Percentiles rank a stretch among this genome's conserved stretches.
phyloP scores from a whole-genome alignment of 495 filamentous ascomycete species.

The Letharia lupina region DNA sequence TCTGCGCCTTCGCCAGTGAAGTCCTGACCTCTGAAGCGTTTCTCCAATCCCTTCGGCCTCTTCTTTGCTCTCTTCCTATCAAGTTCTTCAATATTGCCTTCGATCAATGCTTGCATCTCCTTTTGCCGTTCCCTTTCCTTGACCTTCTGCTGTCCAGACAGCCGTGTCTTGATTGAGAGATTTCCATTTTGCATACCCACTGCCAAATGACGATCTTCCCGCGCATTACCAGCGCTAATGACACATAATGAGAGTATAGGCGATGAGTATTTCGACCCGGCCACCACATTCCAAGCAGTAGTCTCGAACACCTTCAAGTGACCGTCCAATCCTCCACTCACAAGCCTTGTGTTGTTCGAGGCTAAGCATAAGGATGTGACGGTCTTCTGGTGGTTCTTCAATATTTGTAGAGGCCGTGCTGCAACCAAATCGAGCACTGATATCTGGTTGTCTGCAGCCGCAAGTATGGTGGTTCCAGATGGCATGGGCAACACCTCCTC shows the following conservation, averaged over 20 bases:
- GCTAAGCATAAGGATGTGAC: slow-evolving; percentile 78
- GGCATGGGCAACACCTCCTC: slow-evolving; percentile 80
- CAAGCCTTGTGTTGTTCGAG: slow-evolving; percentile 65
- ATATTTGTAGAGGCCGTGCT: slow-evolving; percentile 72
- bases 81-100: slow-evolving; percentile 64
- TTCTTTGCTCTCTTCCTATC: slow-evolving; percentile 58
- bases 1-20: slow-evolving; percentile 79
- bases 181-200: slow-evolving; percentile 92
- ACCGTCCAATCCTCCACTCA: slow-evolving; percentile 84
- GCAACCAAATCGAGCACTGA: slow-evolving; percentile 91
- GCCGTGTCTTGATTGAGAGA: slow-evolving; percentile 75
- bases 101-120: slow-evolving; percentile 76
- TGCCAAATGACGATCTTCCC: slow-evolving; percentile 79
- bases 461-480: slow-evolving; percentile 76
- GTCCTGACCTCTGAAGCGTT: slow-evolving; percentile 65
- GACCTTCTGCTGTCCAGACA: slow-evolving; percentile 73
- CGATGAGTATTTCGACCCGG: slow-evolving; percentile 81
- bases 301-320: slow-evolving; percentile 97
- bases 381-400: slow-evolving; percentile 95
- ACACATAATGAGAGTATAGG: slow-evolving; percentile 79
- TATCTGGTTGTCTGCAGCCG: slow-evolving; percentile 78
- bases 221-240: slow-evolving; percentile 53
- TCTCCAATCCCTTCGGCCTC: slow-evolving; percentile 59
- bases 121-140: slow-evolving; percentile 68
- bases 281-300: slow-evolving; percentile 81